Percentiles rank a stretch among this genome's conserved stretches.
Evolutionary conservation across 2,329 filamentous ascomycete species (phyloP).

Genomic region (Fusarium torulosum): DNA sequence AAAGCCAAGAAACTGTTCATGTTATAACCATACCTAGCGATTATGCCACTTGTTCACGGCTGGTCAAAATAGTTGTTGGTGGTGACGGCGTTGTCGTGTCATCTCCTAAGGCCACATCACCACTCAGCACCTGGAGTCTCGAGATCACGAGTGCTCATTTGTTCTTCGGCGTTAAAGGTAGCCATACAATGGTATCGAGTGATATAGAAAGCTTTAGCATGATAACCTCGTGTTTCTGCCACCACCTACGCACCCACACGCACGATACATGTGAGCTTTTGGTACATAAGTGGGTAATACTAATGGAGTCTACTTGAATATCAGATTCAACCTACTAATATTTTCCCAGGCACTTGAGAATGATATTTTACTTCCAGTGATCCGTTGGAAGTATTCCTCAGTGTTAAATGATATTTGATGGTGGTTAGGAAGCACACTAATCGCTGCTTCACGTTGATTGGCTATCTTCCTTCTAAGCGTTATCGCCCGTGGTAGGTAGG

Average conservation of each 20-base stretch:
- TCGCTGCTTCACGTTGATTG: slow-evolving; percentile 15
- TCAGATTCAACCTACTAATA: neutral
- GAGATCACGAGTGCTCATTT: neutral
- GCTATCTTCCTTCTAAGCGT: neutral
- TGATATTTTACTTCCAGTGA: neutral
- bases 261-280: neutral
- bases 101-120: no score
- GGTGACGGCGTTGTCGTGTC: no score
- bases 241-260: neutral
- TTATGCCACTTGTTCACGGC: no score
- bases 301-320: neutral
- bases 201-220: neutral
- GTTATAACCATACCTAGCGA: no score
- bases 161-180: neutral
- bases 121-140: neutral
- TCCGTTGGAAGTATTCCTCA: neutral
- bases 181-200: no score
- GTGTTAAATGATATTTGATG: neutral
- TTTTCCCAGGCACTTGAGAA: neutral
- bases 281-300: no score
- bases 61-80: no score
- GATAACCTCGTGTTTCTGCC: neutral
- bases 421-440: neutral
- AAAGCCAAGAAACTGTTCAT: no score
- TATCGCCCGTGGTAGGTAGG: slow-evolving; percentile 11